phyloP scores from a whole-genome alignment of 2,329 filamentous ascomycete species.

The Zymoseptoria brevis region DNA sequence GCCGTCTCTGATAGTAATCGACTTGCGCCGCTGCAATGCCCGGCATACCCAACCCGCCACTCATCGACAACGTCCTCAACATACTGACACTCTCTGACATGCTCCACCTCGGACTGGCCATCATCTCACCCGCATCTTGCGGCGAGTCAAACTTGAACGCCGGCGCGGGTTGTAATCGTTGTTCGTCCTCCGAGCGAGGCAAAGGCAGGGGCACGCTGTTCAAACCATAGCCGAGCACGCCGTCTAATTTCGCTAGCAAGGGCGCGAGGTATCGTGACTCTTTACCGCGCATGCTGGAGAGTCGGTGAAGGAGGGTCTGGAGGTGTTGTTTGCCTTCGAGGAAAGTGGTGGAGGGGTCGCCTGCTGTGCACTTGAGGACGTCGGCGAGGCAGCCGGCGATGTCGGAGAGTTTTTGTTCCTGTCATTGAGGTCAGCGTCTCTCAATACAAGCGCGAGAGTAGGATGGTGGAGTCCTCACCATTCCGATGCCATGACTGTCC shows the following conservation, averaged over 20 bases:
- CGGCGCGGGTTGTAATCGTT: not conserved
- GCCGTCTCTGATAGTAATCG: conserved; percentile 12
- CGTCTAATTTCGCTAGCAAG: conserved; percentile 27
- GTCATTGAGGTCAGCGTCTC: conserved; percentile 7
- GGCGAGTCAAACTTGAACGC: not conserved
- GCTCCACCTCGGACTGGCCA: conserved; percentile 12
- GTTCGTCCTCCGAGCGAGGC: conserved; percentile 4
- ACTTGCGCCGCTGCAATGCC: conserved; percentile 11
- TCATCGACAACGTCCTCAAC: conserved; percentile 24
- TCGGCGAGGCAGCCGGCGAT: conserved; percentile 31
- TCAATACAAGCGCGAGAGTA: too few species aligned
- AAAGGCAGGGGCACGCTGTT: conserved; percentile 15
- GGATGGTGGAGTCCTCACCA: conserved; percentile 18
- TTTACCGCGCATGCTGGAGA: conserved; percentile 31
- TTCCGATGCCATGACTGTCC: conserved; percentile 31
- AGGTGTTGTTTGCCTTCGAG: conserved; percentile 29
- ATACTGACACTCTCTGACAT: conserved; percentile 25
- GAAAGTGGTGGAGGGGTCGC: conserved; percentile 27
- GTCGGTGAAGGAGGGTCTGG: conserved; percentile 24
- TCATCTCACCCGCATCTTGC: not conserved
- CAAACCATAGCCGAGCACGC: conserved; percentile 23
- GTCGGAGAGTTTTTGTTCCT: conserved; percentile 32
- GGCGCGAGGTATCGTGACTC: conserved; percentile 30
- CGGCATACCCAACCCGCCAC: conserved; percentile 24
- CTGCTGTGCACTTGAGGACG: conserved; percentile 30